Evolutionary conservation across 805 yeast species (phyloP), one percentile per base, ranked within the genome.

Genomic region (Sungouiozyma ichnusensis): DNA sequence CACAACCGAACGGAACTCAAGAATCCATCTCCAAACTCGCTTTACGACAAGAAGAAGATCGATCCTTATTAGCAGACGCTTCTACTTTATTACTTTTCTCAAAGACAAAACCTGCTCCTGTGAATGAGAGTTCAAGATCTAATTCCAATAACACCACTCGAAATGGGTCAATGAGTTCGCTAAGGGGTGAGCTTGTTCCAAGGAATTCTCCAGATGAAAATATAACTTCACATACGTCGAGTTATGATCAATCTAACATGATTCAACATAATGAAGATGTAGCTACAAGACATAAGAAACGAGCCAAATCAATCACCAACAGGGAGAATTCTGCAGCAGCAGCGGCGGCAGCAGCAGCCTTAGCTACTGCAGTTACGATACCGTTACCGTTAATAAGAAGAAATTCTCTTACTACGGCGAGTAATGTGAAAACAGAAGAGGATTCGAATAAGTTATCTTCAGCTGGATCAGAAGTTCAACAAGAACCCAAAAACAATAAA

Each of bases 321-420:
- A 19, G 29, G 32, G 33, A 44, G 16, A 27, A 33, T 8, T 52
- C 51, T 4, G 47, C 48, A 2, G 49, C 42, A 8, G 38, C 35
- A 49, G 80, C 82, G 9, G 90, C 88, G 0, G 90, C 90, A 2
- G 90, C 87, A 4, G 88, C 90, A 0, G 29, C 29, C 9, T 64
- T 83, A 39, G 87, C 87, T 3, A 85, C 84, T 0, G 90, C 90
- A 1, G 87, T 88, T 2, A 83, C 77, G 15, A 71, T 77, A 7
- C 90, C 90, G 1, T 55, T 83, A 31, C 87, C 86, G 3, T 56
- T 72, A n/a, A 42, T 40, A 40, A 31, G 29, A 14, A 15, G 29
- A 24, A 24, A 24, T 11, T 24, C 29, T 24, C 29, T 7, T 11
- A 24, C 9, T 24, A 6, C 6, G 11, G 29, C 11, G 9, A 24